phyloP scores from a whole-genome alignment of 2,329 filamentous ascomycete species.

The Xylaria sp. region DNA sequence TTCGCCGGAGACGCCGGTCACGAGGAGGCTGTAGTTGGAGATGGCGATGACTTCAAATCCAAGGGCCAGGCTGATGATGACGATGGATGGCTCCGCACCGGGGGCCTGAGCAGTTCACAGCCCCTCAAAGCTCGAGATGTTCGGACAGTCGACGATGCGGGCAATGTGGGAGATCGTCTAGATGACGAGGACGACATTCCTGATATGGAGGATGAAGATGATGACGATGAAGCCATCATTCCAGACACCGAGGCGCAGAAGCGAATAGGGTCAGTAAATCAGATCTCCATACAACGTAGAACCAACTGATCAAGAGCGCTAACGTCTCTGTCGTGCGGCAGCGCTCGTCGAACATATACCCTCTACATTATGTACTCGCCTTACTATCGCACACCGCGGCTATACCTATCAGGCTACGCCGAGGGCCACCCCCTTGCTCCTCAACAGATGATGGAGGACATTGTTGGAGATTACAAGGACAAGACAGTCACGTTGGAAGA shows the following conservation, averaged over 20 bases:
- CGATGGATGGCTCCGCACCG: slow-evolving; percentile 92
- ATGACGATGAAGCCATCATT: slow-evolving; percentile 96
- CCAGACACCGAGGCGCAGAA: slow-evolving; percentile 70
- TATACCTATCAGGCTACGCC: slow-evolving; percentile 94
- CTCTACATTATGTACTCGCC: slow-evolving; percentile 98
- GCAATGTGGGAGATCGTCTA: slow-evolving; percentile 81
- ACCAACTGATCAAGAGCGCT: slow-evolving; percentile 12
- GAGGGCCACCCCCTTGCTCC: slow-evolving; percentile 84
- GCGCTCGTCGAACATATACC: slow-evolving; percentile 90
- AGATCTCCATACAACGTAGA: slow-evolving; percentile 7
- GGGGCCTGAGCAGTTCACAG: slow-evolving; percentile 78
- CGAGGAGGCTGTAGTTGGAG: slow-evolving; percentile 86
- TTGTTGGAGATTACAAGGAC: slow-evolving; percentile 95
- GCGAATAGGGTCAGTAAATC: slow-evolving; percentile 57
- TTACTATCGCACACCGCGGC: slow-evolving; percentile 93
- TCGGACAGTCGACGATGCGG: slow-evolving; percentile 87
- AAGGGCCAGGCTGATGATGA: slow-evolving; percentile 69
- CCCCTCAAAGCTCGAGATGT: slow-evolving; percentile 84
- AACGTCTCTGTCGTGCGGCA: slow-evolving; percentile 53
- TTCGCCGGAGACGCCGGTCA: slow-evolving; percentile 89
- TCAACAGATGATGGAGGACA: slow-evolving; percentile 93
- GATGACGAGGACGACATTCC: slow-evolving; percentile 86
- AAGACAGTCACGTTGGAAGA: slow-evolving; percentile 99
- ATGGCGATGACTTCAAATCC: slow-evolving; percentile 72
- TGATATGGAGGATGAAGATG: slow-evolving; percentile 98